A percentile compares a stretch with the other conserved stretches of the same genome.
Evolutionary conservation across 768 basidiomycete species (phyloP).

Genomic region (Gloeophyllum trabeum): DNA sequence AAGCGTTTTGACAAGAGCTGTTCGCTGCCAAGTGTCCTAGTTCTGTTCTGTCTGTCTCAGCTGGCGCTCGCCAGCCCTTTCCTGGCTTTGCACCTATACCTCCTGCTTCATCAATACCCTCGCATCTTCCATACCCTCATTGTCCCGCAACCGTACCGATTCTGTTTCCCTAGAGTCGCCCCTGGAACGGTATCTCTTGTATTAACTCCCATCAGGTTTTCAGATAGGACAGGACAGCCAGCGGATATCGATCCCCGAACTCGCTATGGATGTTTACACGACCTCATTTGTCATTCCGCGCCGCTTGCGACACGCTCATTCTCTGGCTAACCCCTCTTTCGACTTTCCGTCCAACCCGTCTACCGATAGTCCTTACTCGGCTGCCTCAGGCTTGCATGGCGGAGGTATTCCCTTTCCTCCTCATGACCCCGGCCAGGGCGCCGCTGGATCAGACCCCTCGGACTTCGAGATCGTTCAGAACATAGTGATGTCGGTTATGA

Average conservation of each 20-base stretch:
- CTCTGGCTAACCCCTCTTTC: slow-evolving; percentile 43
- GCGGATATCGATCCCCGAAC: slow-evolving; percentile 2
- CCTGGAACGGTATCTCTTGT: slow-evolving; percentile 12
- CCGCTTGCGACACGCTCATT: slow-evolving; percentile 60
- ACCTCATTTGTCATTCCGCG: slow-evolving; percentile 90
- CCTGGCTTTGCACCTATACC: too few species aligned
- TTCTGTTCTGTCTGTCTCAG: too few species aligned
- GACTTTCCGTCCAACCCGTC: slow-evolving; percentile 42
- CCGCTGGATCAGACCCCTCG: slow-evolving; percentile 28
- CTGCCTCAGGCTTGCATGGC: slow-evolving; percentile 21
- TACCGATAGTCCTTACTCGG: slow-evolving; percentile 25
- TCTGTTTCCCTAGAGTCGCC: slow-evolving; percentile 14
- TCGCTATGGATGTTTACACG: slow-evolving; percentile 98
- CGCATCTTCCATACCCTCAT: slow-evolving; percentile 17
- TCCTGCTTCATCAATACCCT: neutral
- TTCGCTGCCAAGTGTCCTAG: too few species aligned
- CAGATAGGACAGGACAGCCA: too few species aligned
- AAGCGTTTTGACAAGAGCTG: too few species aligned
- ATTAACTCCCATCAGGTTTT: slow-evolving; percentile 12
- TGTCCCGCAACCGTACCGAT: neutral
- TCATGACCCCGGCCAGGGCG: slow-evolving; percentile 16
- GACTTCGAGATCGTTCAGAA: slow-evolving; percentile 71
- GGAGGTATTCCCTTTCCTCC: slow-evolving; percentile 13
- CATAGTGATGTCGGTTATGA: slow-evolving; percentile 69
- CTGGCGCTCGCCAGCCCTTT: too few species aligned